A percentile compares a stretch with the other conserved stretches of the same genome.
phyloP scores from a whole-genome alignment of 768 basidiomycete genomes.

The Clavulina sp. region DNA sequence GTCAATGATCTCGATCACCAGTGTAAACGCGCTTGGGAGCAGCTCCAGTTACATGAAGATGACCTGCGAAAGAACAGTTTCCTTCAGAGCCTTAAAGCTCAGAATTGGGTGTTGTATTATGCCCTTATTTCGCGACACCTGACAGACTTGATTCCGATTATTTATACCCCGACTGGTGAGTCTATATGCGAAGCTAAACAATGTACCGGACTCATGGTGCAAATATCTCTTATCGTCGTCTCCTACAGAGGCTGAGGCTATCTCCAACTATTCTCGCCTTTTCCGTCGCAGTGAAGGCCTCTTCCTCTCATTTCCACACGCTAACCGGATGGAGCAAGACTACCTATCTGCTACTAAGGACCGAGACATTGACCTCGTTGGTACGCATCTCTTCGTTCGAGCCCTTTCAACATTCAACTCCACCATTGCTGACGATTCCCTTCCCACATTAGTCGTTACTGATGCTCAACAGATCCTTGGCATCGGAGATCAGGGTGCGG shows the following conservation, averaged over 20 bases:
- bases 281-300: constrained; percentile 67
- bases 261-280: constrained; percentile 66
- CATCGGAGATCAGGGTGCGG: constrained; percentile 31
- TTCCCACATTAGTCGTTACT: constrained; percentile 35
- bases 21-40: constrained; percentile 47
- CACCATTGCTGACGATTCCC: background rate
- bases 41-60: constrained; percentile 19
- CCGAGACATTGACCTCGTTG: constrained; percentile 48
- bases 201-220: too few relatives aligned
- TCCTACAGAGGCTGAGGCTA: constrained; percentile 48
- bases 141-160: constrained; percentile 46
- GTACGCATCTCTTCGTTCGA: background rate
- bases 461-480: constrained; percentile 80
- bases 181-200: background rate
- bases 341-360: constrained; percentile 50
- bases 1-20: constrained; percentile 60
- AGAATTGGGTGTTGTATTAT: constrained; percentile 74
- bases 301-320: constrained; percentile 43
- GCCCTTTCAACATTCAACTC: too few relatives aligned
- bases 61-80: constrained; percentile 55
- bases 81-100: constrained; percentile 48
- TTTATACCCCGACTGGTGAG: constrained; percentile 67
- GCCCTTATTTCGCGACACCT: constrained; percentile 40
- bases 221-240: constrained; percentile 1
- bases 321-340: constrained; percentile 56